Base-by-base conservation (phyloP, 2,329 filamentous ascomycete genomes). In the Arthrobotrys sphaeroides region DNA sequence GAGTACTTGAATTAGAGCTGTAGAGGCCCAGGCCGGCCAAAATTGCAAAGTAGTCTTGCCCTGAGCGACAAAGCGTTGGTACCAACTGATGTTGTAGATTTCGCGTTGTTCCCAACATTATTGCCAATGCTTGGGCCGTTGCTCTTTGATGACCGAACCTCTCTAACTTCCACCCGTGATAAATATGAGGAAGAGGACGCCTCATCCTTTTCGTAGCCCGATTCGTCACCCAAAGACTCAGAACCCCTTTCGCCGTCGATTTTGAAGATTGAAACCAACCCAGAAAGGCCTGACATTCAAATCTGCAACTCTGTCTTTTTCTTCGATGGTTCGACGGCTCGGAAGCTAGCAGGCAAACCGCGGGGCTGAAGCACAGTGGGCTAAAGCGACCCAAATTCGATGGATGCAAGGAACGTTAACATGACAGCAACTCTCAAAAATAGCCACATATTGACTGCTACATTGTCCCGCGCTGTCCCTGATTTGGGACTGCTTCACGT, bases 391-490 rank as follows among this genome's bases (percentile, higher is more conserved):
- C 26, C 40, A 47, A 47, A 36, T 10, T 16, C 53, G 16, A 42
- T 6, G 40, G 47, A 55, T 69, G 70, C 70, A 74, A 74, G 70
- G 70, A 74, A 74, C n/a, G n/a, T n/a, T n/a, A n/a, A n/a, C 70
- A 67, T 60, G 69, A 26, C 51, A 73, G 28, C 68, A 55, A 33
- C 7, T 4, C 10, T 51, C 33, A 24, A 53, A 66, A 74, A 74
- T 74, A 74, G 70, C 45, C 66, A 26, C 43, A 47, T n/a, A n/a
- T 26, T 55, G 53, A 67, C 62, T 67, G 70, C 62, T 61, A 67
- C 62, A 74, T 64, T 65, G 70, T 59, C 55, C 66, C 36, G 31
- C 55, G 9, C 51, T 45, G 61, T 73, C 36, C 60, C 22, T 51
- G 49, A 72, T 62, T 72, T 72, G 67, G 67, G 57, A 64, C 57